Conservation (phyloP, 192 early-diverging fungal genomes). For the Mortierella alpina region DNA sequence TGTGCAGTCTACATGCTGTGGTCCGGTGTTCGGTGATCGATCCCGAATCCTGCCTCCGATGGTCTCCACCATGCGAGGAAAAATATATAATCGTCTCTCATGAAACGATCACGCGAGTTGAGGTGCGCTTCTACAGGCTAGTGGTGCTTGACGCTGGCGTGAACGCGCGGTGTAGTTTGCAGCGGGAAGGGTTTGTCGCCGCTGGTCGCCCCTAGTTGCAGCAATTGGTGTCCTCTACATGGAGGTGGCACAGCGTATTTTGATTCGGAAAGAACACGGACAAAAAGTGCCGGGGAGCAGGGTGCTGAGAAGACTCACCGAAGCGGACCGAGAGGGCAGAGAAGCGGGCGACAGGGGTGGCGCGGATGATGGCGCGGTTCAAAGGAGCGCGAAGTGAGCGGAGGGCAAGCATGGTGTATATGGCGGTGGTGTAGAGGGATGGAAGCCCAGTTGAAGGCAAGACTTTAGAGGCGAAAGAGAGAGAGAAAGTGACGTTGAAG, state of each 20-base stretch:
- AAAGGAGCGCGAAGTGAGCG: conserved; percentile 58
- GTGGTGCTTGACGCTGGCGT: too few relatives aligned
- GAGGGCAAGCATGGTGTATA: conserved; percentile 59
- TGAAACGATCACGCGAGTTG: too few relatives aligned
- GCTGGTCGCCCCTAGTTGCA: too few relatives aligned
- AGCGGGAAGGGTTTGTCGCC: too few relatives aligned
- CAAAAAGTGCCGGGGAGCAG: conserved; percentile 10
- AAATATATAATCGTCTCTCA: too few relatives aligned
- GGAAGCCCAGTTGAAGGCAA: neutral
- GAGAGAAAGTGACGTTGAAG: neutral
- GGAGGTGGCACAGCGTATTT: neutral
- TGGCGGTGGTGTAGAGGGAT: conserved; percentile 6
- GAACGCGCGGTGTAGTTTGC: too few relatives aligned
- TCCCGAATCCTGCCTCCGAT: too few relatives aligned
- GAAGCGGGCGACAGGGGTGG: conserved; percentile 58
- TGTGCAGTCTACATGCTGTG: too few relatives aligned
- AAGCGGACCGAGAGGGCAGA: conserved; percentile 63
- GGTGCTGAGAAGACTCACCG: conserved; percentile 45
- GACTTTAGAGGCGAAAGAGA: neutral
- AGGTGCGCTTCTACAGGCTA: too few relatives aligned
- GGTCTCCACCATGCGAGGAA: too few relatives aligned
- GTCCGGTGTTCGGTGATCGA: too few relatives aligned
- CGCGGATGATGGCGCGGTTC: conserved; percentile 46
- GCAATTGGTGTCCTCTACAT: too few relatives aligned
- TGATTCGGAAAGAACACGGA: neutral